Evolutionary conservation across 805 yeast species (phyloP).

Genomic region (Wickerhamiella azymoides): DNA sequence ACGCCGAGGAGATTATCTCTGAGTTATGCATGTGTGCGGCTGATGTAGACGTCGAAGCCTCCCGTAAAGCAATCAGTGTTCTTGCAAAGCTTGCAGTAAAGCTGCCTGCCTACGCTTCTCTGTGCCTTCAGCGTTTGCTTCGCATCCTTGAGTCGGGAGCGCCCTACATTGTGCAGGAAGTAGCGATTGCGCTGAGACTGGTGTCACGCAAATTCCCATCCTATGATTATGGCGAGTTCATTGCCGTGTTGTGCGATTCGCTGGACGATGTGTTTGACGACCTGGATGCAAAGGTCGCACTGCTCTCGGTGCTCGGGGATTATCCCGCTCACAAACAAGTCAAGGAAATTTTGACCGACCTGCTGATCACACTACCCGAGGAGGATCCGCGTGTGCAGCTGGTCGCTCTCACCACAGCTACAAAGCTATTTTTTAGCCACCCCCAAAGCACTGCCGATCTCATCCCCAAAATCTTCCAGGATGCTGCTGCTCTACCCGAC

Average conservation of each 20-base stretch:
- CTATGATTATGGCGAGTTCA: slow-evolving; percentile 27
- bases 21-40: slow-evolving; percentile 80
- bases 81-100: slow-evolving; percentile 82
- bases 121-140: slow-evolving; percentile 49
- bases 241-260: slow-evolving; percentile 31
- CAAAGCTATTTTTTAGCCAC: slow-evolving; percentile 47
- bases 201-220: slow-evolving; percentile 65
- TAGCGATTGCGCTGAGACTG: slow-evolving; percentile 60
- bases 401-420: slow-evolving; percentile 56
- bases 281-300: slow-evolving; percentile 62
- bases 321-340: slow-evolving; percentile 39
- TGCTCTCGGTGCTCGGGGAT: slow-evolving; percentile 77
- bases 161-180: slow-evolving; percentile 67
- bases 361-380: slow-evolving; percentile 36
- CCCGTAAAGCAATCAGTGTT: slow-evolving; percentile 75
- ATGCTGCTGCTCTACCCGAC: slow-evolving; percentile 60
- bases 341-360: slow-evolving; percentile 29
- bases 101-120: slow-evolving; percentile 43
- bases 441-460: slow-evolving; percentile 43
- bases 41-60: slow-evolving; percentile 75
- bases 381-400: slow-evolving; percentile 66
- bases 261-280: slow-evolving; percentile 46
- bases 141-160: slow-evolving; percentile 51
- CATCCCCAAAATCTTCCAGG: slow-evolving; percentile 44
- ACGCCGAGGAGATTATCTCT: slow-evolving; percentile 45